These are phyloP conservation scores for Ophiosphaerella korrae DNA, from an alignment of 2,329 filamentous ascomycete genomes.

Conservation along the genomic window DNA sequence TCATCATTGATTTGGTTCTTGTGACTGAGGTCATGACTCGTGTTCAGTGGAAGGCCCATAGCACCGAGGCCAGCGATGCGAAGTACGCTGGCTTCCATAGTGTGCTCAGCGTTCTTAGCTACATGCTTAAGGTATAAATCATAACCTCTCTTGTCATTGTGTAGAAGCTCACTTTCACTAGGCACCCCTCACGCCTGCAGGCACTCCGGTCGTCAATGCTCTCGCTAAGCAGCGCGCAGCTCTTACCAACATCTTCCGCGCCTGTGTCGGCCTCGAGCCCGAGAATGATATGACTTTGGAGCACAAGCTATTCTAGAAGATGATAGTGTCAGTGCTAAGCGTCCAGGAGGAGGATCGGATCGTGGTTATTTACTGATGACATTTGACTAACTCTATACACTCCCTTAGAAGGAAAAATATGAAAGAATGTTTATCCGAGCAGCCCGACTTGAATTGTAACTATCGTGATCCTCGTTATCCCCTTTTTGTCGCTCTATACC, in stretches of 20 bases:
- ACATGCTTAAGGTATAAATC: slow-evolving; percentile 79
- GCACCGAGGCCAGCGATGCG: slow-evolving; percentile 58
- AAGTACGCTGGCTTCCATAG: slow-evolving; percentile 95
- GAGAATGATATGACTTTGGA: slow-evolving; percentile 99
- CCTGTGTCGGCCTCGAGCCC: slow-evolving; percentile 93
- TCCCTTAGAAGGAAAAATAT: slow-evolving; percentile 25
- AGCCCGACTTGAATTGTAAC: not conserved
- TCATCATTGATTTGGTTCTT: slow-evolving; percentile 96
- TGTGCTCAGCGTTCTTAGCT: slow-evolving; percentile 94
- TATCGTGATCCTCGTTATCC: not conserved
- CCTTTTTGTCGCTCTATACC: not conserved
- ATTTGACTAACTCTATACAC: slow-evolving; percentile 32
- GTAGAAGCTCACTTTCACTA: slow-evolving; percentile 44
- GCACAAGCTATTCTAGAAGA: slow-evolving; percentile 82
- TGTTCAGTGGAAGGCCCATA: slow-evolving; percentile 80
- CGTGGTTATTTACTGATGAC: not conserved
- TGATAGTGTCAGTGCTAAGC: not conserved
- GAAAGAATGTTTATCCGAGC: slow-evolving; percentile 1
- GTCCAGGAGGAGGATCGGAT: not conserved
- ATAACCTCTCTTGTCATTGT: slow-evolving; percentile 4
- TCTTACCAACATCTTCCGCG: slow-evolving; percentile 97
- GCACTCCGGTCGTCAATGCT: slow-evolving; percentile 93
- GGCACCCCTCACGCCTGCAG: slow-evolving; percentile 90
- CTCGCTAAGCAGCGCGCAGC: slow-evolving; percentile 94
- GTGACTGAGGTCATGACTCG: slow-evolving; percentile 98